Base-by-base conservation (phyloP, 495 filamentous ascomycete species). In the Rostrohypoxylon terebratum region DNA sequence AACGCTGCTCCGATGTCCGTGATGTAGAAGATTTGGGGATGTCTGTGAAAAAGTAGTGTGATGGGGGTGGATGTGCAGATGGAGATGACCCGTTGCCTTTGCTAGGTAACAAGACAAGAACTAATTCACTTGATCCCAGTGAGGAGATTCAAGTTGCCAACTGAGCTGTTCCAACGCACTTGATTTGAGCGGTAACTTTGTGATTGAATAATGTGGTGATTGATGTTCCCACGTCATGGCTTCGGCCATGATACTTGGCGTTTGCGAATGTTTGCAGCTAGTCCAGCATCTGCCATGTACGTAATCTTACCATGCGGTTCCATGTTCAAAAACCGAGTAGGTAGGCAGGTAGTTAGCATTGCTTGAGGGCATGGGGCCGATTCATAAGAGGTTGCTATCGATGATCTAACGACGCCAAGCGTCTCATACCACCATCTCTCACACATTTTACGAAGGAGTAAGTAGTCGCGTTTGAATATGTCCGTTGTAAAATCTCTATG, bases 51-150 rank as follows among this genome's bases (percentile, higher is more conserved):
- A 42, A 14, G 38, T 42, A n/a, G 36, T 34, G 8, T n/a, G n/a
- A n/a, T n/a, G 33, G 33, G 33, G 34, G 34, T 44, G 42, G 42
- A 45, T 45, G 42, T 4, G n/a, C n/a, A 45, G 16, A 16, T 6
- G n/a, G 16, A 38, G 33, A 20, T 16, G 63, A 51, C n/a, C n/a
- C 18, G 13, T 54, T 62, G 40, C 48, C 28, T 36, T 47, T 28
- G 13, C 18, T 36, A 36, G 16, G 23, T 48, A 48, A 25, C 23
- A 40, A 16, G 59, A 33, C 61, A 59, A 38, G 63, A 58, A 40
- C 16, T 68, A 60, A 60, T 63, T 33, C 20, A 10, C 60, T 59
- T 59, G 6, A 11, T 14, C 14, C 31, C 9, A 53, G 50, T 23
- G 18, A 62, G 20, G 34, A 25, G 11, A 36, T 36, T 55, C 51